Conservation (phyloP, 1,284 basidiomycete species). For the Cryptococcus sp. region DNA sequence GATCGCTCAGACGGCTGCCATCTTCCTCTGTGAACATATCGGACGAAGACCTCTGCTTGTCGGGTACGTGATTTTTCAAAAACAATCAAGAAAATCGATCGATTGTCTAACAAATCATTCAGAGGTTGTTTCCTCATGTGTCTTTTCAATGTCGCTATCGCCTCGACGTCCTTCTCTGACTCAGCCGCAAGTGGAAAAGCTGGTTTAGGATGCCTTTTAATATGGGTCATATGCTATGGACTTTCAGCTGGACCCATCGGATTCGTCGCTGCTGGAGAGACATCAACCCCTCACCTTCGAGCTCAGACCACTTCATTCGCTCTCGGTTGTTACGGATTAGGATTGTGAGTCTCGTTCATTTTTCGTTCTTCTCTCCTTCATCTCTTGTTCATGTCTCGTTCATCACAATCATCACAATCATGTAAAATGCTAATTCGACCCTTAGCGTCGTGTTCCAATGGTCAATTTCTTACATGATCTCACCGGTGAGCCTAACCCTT, state of each 20-base stretch:
- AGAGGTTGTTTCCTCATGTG: slow-evolving; percentile 19
- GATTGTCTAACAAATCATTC: neutral
- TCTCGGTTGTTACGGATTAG: slow-evolving; percentile 17
- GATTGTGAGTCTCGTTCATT: slow-evolving; percentile 4
- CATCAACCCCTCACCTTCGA: slow-evolving; percentile 6
- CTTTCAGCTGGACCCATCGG: slow-evolving; percentile 10
- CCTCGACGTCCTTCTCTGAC: slow-evolving; percentile 11
- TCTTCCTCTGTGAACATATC: slow-evolving; percentile 14
- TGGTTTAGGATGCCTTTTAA: slow-evolving; percentile 13
- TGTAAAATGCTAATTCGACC: neutral
- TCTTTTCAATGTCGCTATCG: slow-evolving; percentile 21
- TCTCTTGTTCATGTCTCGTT: no score
- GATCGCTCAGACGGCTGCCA: neutral
- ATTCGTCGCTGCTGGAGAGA: slow-evolving; percentile 9
- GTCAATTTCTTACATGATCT: slow-evolving; percentile 22
- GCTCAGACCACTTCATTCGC: slow-evolving; percentile 12
- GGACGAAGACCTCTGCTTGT: slow-evolving; percentile 23
- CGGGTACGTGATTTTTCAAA: slow-evolving; percentile 5
- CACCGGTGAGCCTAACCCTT: neutral
- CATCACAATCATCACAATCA: neutral
- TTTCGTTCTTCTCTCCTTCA: neutral
- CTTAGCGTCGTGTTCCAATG: slow-evolving; percentile 20
- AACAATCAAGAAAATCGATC: no score
- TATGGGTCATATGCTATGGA: slow-evolving; percentile 16
- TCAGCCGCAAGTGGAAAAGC: slow-evolving; percentile 7